phyloP scores from a whole-genome alignment of 2,329 filamentous ascomycete genomes.

The Colletotrichum sp. region DNA sequence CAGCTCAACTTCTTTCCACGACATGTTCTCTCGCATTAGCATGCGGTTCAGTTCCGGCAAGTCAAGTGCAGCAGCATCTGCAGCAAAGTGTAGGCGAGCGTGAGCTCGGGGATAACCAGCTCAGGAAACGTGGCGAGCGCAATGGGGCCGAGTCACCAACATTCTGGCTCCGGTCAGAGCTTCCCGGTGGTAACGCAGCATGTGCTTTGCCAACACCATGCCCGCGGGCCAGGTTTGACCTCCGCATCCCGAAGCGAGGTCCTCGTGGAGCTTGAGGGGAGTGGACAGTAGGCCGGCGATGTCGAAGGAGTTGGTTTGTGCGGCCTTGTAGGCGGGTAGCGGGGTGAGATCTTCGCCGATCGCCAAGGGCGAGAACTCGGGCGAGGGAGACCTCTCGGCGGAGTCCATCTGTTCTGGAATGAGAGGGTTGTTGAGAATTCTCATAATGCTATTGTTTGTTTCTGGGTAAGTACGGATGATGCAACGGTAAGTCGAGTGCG shows the following conservation, averaged over 20 bases:
- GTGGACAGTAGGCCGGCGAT: slow-evolving; percentile 77
- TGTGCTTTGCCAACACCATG: slow-evolving; percentile 84
- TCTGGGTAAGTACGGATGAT: neutral
- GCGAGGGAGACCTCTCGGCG: slow-evolving; percentile 43
- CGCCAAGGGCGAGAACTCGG: slow-evolving; percentile 53
- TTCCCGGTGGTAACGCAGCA: slow-evolving; percentile 76
- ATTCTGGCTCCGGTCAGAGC: slow-evolving; percentile 72
- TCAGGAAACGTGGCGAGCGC: neutral
- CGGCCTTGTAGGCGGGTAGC: slow-evolving; percentile 62
- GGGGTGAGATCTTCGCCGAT: slow-evolving; percentile 63
- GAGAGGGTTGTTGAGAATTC: slow-evolving; percentile 17
- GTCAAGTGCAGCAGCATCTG: neutral
- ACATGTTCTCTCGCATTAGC: neutral
- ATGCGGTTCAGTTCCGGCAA: neutral
- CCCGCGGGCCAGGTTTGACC: slow-evolving; percentile 95
- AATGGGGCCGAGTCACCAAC: slow-evolving; percentile 55
- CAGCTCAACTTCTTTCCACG: neutral
- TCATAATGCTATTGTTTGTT: slow-evolving; percentile 12
- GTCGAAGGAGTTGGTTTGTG: slow-evolving; percentile 56
- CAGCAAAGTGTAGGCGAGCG: neutral
- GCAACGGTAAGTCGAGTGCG: neutral
- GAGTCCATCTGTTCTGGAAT: slow-evolving; percentile 9
- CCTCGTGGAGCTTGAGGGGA: slow-evolving; percentile 81
- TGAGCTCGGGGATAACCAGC: neutral
- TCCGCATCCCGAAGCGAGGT: slow-evolving; percentile 86